Percentiles rank a stretch among this genome's conserved stretches.
phyloP scores from a whole-genome alignment of 2,329 filamentous ascomycete genomes.

The Furcasterigmium furcatum region DNA sequence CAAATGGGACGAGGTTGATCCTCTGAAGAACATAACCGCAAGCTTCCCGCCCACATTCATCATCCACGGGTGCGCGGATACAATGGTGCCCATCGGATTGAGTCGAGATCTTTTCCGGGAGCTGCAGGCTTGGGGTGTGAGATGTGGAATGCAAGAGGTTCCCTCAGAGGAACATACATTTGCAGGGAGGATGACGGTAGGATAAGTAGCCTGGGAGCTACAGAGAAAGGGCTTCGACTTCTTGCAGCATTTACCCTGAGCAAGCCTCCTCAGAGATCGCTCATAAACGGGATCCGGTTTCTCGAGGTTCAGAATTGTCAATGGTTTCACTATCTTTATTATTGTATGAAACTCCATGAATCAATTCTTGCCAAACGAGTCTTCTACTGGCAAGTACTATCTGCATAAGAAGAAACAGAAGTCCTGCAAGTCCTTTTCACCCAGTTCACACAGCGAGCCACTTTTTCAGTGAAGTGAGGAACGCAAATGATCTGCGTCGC shows the following conservation, averaged over 20 bases:
- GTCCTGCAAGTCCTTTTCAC: too few relatives aligned
- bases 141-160: slow-evolving; percentile 30
- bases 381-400: too few relatives aligned
- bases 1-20: slow-evolving; percentile 26
- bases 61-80: slow-evolving; percentile 33
- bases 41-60: slow-evolving; percentile 35
- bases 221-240: slow-evolving; percentile 38
- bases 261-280: too few relatives aligned
- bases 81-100: slow-evolving; percentile 31
- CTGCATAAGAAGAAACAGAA: too few relatives aligned
- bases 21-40: slow-evolving; percentile 23
- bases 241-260: slow-evolving; percentile 27
- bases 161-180: slow-evolving; percentile 39
- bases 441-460: too few relatives aligned
- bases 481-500: too few relatives aligned
- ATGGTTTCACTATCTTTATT: too few relatives aligned
- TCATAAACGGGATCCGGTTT: too few relatives aligned
- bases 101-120: slow-evolving; percentile 24
- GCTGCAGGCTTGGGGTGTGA: slow-evolving; percentile 23
- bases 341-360: too few relatives aligned
- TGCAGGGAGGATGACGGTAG: slow-evolving; percentile 35
- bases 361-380: too few relatives aligned
- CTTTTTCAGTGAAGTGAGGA: too few relatives aligned
- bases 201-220: slow-evolving; percentile 25
- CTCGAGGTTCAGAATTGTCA: too few relatives aligned